phyloP scores from a whole-genome alignment of 805 yeast genomes.

The Huiozyma sinensis region DNA sequence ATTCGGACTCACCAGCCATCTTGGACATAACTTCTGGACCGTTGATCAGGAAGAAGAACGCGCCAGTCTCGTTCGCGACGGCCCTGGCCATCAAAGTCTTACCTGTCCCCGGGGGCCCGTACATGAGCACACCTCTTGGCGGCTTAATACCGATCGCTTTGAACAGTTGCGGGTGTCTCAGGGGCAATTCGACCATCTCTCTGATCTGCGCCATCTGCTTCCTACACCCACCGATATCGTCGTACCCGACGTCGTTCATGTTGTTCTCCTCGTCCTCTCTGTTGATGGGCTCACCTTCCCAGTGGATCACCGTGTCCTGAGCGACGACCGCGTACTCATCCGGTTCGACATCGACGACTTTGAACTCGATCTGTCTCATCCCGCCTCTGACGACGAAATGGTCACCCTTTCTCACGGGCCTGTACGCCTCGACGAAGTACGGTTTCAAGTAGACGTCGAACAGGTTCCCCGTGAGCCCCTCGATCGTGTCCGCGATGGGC shows the following conservation, averaged over 20 bases:
- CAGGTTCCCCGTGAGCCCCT: conserved; percentile 92
- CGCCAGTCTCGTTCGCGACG: conserved; percentile 99
- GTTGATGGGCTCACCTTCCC: conserved; percentile 97
- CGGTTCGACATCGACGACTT: conserved; percentile 96
- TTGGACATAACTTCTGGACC: conserved; percentile 99
- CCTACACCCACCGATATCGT: conserved; percentile 98
- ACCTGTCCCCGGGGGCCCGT: conserved; percentile 99
- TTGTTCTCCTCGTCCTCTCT: conserved; percentile 54
- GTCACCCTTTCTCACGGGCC: conserved; percentile 97
- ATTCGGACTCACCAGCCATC: conserved; percentile 99
- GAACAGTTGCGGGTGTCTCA: conserved; percentile 96
- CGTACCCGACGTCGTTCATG: conserved; percentile 94
- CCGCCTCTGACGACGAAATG: conserved; percentile 95
- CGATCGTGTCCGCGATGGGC: conserved; percentile 97
- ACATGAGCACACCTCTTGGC: conserved; percentile 95
- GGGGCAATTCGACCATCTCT: conserved; percentile 94
- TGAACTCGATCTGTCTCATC: conserved; percentile 98
- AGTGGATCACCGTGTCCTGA: conserved; percentile 95
- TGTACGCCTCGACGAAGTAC: conserved; percentile 95
- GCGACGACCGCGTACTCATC: conserved; percentile 96
- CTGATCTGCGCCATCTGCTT: conserved; percentile 99
- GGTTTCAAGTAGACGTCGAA: conserved; percentile 96
- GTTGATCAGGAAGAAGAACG: conserved; percentile 92
- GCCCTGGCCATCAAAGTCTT: conserved; percentile 98
- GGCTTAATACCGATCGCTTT: conserved; percentile 98